Evolutionary conservation across 2,329 filamentous ascomycete genomes (phyloP).

Genomic region (Knufia petricola): DNA sequence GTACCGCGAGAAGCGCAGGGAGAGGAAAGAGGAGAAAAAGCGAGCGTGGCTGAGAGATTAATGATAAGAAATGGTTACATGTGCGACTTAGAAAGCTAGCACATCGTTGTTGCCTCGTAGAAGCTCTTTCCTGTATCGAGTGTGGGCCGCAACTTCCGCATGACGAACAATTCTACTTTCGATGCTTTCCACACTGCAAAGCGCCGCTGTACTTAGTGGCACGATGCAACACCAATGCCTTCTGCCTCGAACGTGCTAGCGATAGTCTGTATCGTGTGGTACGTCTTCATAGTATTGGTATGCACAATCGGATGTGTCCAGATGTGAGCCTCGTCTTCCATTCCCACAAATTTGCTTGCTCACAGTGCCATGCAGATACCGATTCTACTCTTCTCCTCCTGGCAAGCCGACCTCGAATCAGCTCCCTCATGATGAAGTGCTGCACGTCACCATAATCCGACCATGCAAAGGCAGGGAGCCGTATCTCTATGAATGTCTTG

Average conservation of each 20-base stretch:
- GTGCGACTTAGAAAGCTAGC: too few species aligned
- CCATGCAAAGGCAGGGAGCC: conserved; percentile 90
- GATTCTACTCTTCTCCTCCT: conserved; percentile 42
- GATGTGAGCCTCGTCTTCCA: conserved; percentile 37
- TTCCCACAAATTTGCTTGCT: conserved; percentile 10
- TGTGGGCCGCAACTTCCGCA: neutral
- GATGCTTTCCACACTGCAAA: neutral
- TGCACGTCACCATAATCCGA: conserved; percentile 81
- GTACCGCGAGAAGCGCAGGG: conserved; percentile 80
- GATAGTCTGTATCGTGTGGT: conserved; percentile 47
- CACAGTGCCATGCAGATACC: conserved; percentile 36
- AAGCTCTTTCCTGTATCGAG: neutral
- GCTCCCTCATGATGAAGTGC: conserved; percentile 43
- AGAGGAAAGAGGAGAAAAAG: conserved; percentile 88
- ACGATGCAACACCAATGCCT: conserved; percentile 9
- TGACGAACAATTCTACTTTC: neutral
- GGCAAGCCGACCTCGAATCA: conserved; percentile 33
- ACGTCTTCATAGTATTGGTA: conserved; percentile 45
- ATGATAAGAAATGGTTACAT: conserved; percentile 24
- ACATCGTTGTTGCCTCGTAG: neutral
- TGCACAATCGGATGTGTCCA: conserved; percentile 50
- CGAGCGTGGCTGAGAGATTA: conserved; percentile 83
- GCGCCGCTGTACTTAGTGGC: neutral
- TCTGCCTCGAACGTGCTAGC: conserved; percentile 30
- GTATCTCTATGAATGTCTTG: conserved; percentile 82